Evolutionary conservation across 1,284 basidiomycete species (phyloP).

Genomic region (Sutorius eximius): DNA sequence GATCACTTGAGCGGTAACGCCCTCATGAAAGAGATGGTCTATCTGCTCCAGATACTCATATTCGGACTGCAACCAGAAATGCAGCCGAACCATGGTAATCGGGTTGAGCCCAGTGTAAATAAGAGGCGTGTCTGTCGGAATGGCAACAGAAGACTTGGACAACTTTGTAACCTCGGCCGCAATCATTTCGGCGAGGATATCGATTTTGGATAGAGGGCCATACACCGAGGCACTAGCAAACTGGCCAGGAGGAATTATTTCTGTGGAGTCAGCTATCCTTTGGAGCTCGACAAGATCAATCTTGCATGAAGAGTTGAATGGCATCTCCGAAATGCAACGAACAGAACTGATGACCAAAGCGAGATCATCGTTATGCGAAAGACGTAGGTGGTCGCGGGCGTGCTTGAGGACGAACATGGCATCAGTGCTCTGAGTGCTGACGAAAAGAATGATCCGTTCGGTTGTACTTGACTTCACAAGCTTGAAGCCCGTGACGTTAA

Average conservation of each 20-base stretch:
- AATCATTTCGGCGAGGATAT: conserved; percentile 23
- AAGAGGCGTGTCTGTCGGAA: conserved; percentile 22
- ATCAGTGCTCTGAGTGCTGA: conserved; percentile 18
- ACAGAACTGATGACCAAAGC: conserved; percentile 22
- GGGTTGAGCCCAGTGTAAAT: conserved; percentile 28
- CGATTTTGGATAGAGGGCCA: conserved; percentile 10
- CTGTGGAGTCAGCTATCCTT: conserved; percentile 22
- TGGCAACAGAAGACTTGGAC: conserved; percentile 14
- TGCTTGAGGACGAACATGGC: conserved; percentile 26
- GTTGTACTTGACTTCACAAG: conserved; percentile 28
- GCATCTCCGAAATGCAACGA: conserved; percentile 28
- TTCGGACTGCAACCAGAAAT: conserved; percentile 30
- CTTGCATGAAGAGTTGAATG: conserved; percentile 34
- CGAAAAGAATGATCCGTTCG: conserved; percentile 26
- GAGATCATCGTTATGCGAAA: conserved; percentile 19
- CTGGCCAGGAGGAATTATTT: conserved; percentile 8
- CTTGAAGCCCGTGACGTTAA: conserved; percentile 22
- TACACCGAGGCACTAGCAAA: conserved; percentile 5
- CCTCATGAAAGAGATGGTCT: conserved; percentile 25
- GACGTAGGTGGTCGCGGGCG: conserved; percentile 21
- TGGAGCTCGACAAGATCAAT: conserved; percentile 28
- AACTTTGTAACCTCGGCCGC: conserved; percentile 19
- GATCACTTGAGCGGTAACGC: conserved; percentile 20
- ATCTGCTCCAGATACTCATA: conserved; percentile 25
- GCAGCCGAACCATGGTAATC: conserved; percentile 28